These are phyloP conservation scores for Alternaria sp. DNA, from an alignment of 2,329 filamentous ascomycete genomes.

Conservation along the genomic window DNA sequence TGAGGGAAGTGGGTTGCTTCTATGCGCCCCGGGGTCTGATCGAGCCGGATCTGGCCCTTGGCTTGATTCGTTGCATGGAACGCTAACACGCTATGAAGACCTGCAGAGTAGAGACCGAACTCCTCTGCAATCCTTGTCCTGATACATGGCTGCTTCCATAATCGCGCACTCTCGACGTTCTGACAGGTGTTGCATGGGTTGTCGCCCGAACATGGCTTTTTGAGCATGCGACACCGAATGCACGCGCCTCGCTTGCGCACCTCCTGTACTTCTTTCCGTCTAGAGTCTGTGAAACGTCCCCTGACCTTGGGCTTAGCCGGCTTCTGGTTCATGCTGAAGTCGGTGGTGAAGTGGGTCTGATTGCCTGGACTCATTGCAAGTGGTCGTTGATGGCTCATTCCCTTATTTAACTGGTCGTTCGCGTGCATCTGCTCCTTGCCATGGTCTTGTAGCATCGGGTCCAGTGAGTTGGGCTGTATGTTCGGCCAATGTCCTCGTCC, in stretches of 20 bases:
- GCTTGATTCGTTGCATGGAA: constrained; percentile 59
- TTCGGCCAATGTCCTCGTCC: constrained; percentile 41
- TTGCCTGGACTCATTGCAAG: constrained; percentile 48
- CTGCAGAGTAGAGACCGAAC: constrained; percentile 63
- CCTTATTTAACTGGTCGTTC: constrained; percentile 31
- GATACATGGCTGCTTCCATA: constrained; percentile 68
- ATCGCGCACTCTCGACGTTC: constrained; percentile 64
- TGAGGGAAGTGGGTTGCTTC: constrained; percentile 61
- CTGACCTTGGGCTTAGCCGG: constrained; percentile 57
- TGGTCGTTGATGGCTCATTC: constrained; percentile 40
- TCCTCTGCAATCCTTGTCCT: constrained; percentile 65
- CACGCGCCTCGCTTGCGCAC: constrained; percentile 67
- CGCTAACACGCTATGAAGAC: constrained; percentile 60
- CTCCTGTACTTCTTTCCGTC: constrained; percentile 65
- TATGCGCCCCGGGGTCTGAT: constrained; percentile 58
- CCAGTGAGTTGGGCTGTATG: constrained; percentile 37
- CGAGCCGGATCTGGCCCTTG: constrained; percentile 57
- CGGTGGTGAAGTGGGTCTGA: constrained; percentile 48
- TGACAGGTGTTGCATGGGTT: constrained; percentile 66
- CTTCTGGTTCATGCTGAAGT: constrained; percentile 50
- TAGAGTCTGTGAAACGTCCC: constrained; percentile 62
- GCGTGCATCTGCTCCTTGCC: constrained; percentile 33
- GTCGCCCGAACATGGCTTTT: constrained; percentile 68
- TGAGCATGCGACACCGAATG: constrained; percentile 68
- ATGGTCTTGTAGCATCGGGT: constrained; percentile 46